Evolutionary conservation across 108 stramenopile genomes (phyloP).

Genomic region (Seminavis robusta): DNA sequence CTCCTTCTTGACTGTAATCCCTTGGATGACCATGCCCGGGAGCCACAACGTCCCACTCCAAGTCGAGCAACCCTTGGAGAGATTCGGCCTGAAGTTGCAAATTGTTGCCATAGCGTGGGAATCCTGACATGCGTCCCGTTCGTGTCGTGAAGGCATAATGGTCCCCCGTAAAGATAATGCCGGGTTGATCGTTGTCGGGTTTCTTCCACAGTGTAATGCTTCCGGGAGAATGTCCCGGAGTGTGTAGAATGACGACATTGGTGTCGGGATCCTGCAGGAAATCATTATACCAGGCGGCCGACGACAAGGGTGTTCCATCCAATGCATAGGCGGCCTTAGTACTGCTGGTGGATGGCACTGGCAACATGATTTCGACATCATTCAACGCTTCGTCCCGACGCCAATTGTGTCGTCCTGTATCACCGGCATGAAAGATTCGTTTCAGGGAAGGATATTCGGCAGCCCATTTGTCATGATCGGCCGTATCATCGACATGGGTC

Average conservation of each 20-base stretch:
- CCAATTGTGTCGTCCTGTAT: conserved; percentile 67
- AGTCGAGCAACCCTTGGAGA: conserved; percentile 13
- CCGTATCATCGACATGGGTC: conserved; percentile 75
- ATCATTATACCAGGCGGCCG: neutral
- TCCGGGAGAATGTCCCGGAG: conserved; percentile 75
- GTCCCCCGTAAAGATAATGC: conserved; percentile 67
- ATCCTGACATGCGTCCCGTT: conserved; percentile 48
- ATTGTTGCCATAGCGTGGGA: conserved; percentile 63
- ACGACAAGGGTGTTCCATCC: conserved; percentile 28
- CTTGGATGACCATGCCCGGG: conserved; percentile 71
- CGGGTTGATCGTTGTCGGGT: conserved; percentile 8
- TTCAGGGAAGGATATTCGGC: conserved; percentile 43
- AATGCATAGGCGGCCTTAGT: conserved; percentile 13
- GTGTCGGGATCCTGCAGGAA: neutral
- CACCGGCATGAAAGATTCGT: conserved; percentile 67
- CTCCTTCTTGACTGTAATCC: conserved; percentile 41
- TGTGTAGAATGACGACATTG: conserved; percentile 48
- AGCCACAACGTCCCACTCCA: conserved; percentile 49
- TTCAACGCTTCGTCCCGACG: conserved; percentile 52
- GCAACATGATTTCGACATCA: conserved; percentile 56
- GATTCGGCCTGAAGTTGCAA: conserved; percentile 28
- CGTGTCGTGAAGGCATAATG: conserved; percentile 55
- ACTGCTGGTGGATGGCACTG: neutral
- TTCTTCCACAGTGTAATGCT: conserved; percentile 43
- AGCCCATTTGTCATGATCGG: conserved; percentile 63